A percentile compares a stretch with the other conserved stretches of the same genome.
These are phyloP conservation scores for thale cress (Arabidopsis thaliana) DNA, from an alignment of 345 rosid species.

Conservation along the genomic window TAIR10.1 NC_003076.8:23355001-23355500, in stretches of 20 bases:
- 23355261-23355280: not conserved
- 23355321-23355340: slow-evolving; percentile 23
- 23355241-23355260: slow-evolving; percentile 1
- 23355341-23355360: not conserved
- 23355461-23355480: slow-evolving; percentile 44
- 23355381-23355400: slow-evolving; percentile 49
- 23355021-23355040: slow-evolving; percentile 11
- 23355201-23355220: not conserved
- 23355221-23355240: not conserved
- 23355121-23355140: not conserved
- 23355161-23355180: not conserved
- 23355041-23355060: not conserved
- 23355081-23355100: not conserved
- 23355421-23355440: slow-evolving; percentile 32
- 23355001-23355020: not conserved
- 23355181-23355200: not conserved
- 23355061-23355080: not conserved
- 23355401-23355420: slow-evolving; percentile 46
- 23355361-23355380: slow-evolving; percentile 7
- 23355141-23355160: not conserved
- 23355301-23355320: slow-evolving; percentile 42
- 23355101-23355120: not conserved
- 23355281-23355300: slow-evolving; percentile 8
- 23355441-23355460: slow-evolving; percentile 48
- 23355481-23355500: slow-evolving; percentile 37